Conservation (phyloP, 2,329 filamentous ascomycete species). For the Gaeumannomyces sp. region DNA sequence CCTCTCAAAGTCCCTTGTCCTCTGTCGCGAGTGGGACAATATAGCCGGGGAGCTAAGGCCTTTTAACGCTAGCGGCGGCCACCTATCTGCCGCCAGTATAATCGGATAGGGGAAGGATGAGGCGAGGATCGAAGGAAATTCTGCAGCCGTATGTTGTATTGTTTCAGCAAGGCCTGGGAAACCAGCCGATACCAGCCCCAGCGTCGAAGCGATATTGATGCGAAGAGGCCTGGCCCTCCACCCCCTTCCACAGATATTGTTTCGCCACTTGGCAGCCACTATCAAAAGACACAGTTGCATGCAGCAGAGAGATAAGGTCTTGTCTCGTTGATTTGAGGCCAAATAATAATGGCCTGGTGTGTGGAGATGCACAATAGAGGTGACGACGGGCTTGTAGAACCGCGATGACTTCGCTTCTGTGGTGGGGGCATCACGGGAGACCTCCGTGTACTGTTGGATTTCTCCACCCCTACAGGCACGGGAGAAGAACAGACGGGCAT, state of each 20-base stretch:
- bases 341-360: neutral
- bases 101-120: too few relatives aligned
- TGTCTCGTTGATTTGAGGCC: neutral
- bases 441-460: neutral
- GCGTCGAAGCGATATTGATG: neutral
- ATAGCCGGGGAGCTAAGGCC: neutral
- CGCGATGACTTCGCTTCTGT: neutral
- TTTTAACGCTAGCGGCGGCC: neutral
- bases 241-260: neutral
- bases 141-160: neutral
- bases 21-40: neutral
- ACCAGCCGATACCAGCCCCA: neutral
- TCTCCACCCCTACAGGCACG: neutral
- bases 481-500: neutral
- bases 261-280: neutral
- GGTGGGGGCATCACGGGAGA: neutral
- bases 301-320: neutral
- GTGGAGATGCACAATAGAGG: neutral
- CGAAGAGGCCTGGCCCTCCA: neutral
- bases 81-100: neutral
- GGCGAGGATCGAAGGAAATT: too few relatives aligned
- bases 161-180: neutral
- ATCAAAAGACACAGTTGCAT: neutral
- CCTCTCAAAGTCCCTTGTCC: neutral
- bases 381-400: neutral